phyloP scores from a whole-genome alignment of 2,329 filamentous ascomycete genomes.

The Graphilbum fragrans region DNA sequence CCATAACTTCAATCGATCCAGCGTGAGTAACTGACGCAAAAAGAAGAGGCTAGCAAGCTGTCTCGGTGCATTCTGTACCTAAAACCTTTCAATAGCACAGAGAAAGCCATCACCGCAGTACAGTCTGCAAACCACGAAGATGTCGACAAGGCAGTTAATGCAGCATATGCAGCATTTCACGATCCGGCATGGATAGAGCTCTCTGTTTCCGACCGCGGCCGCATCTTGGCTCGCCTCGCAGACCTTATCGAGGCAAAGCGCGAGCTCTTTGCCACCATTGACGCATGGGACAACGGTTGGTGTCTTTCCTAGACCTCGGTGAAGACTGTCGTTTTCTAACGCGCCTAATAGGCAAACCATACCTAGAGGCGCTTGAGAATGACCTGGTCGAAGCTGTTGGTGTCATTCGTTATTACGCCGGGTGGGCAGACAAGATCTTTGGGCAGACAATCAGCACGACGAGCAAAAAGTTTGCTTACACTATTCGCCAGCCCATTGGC shows the following conservation, averaged over 20 bases:
- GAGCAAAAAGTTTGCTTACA: constrained; percentile 62
- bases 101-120: constrained; percentile 58
- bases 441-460: constrained; percentile 67
- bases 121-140: constrained; percentile 55
- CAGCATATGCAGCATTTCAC: constrained; percentile 57
- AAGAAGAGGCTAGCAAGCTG: neutral
- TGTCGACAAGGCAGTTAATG: constrained; percentile 56
- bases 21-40: constrained; percentile 34
- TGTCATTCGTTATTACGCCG: constrained; percentile 62
- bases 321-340: no score
- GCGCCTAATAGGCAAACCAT: no score
- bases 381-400: constrained; percentile 40
- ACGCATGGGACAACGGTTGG: constrained; percentile 77
- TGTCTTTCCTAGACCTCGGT: no score
- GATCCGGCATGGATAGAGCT: constrained; percentile 56
- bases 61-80: no score
- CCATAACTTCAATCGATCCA: constrained; percentile 56
- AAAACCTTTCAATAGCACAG: no score
- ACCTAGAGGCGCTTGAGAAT: constrained; percentile 47
- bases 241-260: constrained; percentile 55
- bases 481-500: constrained; percentile 62
- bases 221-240: constrained; percentile 57
- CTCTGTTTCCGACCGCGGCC: constrained; percentile 54
- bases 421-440: constrained; percentile 68
- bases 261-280: constrained; percentile 35